Conservation (phyloP, 148 eudicot genomes). For the Selenicereus undatus region DNA sequence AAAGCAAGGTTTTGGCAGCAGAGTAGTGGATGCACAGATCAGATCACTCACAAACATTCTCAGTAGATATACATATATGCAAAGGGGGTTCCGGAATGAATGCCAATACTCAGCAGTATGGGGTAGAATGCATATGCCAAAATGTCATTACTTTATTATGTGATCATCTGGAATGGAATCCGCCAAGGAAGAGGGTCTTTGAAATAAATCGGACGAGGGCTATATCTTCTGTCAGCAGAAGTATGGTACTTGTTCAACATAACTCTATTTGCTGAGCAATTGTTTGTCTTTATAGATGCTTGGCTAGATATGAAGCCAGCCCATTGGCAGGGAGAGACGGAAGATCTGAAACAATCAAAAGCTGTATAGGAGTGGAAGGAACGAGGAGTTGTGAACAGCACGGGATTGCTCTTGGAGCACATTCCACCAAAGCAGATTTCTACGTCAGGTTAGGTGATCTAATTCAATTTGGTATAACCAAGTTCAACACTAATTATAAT, state of each 20-base stretch:
- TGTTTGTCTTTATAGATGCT: neutral
- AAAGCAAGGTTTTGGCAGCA: too few relatives aligned
- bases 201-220: neutral
- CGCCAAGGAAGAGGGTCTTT: neutral
- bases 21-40: too few relatives aligned
- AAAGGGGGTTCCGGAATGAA: too few relatives aligned
- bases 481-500: too few relatives aligned
- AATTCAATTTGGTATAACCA: too few relatives aligned
- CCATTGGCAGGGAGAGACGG: neutral
- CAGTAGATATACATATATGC: too few relatives aligned
- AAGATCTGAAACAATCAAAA: neutral
- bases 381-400: neutral
- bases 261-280: neutral
- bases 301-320: neutral
- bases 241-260: neutral
- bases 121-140: neutral
- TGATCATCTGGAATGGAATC: neutral
- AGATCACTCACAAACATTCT: too few relatives aligned
- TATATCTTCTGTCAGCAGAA: neutral
- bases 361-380: neutral
- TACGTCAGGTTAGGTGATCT: too few relatives aligned
- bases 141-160: neutral
- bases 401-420: neutral
- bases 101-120: neutral
- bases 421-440: too few relatives aligned